Conservation (phyloP, 73 alveolate species). For the Blepharisma stoltei region DNA sequence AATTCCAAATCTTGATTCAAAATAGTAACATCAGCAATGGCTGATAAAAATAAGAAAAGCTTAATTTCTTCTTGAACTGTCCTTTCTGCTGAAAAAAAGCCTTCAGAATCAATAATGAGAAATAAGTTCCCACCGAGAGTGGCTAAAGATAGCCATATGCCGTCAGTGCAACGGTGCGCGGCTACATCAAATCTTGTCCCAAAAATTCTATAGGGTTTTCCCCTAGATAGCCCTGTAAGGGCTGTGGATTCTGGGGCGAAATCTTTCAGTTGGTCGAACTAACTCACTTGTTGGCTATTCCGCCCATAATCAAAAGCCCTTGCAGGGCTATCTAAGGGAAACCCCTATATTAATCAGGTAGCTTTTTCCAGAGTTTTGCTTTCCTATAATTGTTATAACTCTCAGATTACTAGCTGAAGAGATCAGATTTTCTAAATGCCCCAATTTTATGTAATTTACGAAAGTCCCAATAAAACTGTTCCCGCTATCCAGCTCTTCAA, state of each 20-base stretch:
- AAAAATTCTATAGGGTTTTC: slow-evolving; percentile 59
- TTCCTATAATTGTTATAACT: slow-evolving; percentile 49
- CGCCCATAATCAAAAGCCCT: too few relatives aligned
- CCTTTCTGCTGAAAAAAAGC: slow-evolving; percentile 58
- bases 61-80: slow-evolving; percentile 62
- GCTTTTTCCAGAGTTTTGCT: slow-evolving; percentile 64
- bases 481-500: background rate
- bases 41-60: slow-evolving; percentile 48
- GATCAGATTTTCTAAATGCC: background rate
- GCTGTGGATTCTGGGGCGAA: too few relatives aligned
- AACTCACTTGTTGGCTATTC: too few relatives aligned
- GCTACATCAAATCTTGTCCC: slow-evolving; percentile 73
- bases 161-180: slow-evolving; percentile 76
- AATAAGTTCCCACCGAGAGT: slow-evolving; percentile 17
- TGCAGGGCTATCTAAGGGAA: too few relatives aligned
- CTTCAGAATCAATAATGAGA: slow-evolving; percentile 72
- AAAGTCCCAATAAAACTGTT: background rate
- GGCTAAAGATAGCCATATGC: slow-evolving; percentile 62
- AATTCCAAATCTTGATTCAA: slow-evolving; percentile 49
- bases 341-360: slow-evolving; percentile 58
- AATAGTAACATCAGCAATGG: slow-evolving; percentile 52
- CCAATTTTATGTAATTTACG: background rate
- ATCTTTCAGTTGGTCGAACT: too few relatives aligned
- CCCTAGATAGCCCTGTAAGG: too few relatives aligned
- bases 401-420: background rate